Base-by-base conservation (phyloP, 225 moss, liverwort and hornwort species). In the Bryum argenteum region DNA sequence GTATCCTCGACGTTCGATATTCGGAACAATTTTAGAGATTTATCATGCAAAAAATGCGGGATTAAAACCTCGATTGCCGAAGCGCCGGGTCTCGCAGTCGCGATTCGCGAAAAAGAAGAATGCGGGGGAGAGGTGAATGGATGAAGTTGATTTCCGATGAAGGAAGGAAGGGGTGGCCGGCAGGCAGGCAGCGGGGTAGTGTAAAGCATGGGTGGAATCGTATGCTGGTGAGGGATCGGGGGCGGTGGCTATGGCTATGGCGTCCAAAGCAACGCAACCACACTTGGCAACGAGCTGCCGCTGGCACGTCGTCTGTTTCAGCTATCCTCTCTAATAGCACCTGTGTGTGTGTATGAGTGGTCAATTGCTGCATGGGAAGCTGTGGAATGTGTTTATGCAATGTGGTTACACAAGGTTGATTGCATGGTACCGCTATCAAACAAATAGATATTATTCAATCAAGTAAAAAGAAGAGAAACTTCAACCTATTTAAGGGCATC, bases 301-400 rank as follows among this genome's bases (percentile, higher is more conserved):
- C 62, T 8, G 8, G 66, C 80, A 80, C 80, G 76, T 72, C 72
- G 23, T 63, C 63, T 8, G n/a, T 24, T 26, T 45, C 16, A 17
- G 21, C 67, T 5, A 2, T 16, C 48, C 17, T 48, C 17, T 48
- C 48, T 17, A 48, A 48, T 47, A 4, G 47, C 16, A 48, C 48
- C 5, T 48, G 6, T 8, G 33, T 33, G 33, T 2, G 1, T 33
- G 33, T 33, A 4, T 33, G 33, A 3, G 33, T 33, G 33, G 33
- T 33, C 33, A 33, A 33, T 6, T 33, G 33, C 33, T 33, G 33
- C 33, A 33, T 33, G 33, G 5, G 33, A 6, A 33, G 33, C 5
- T 33, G 33, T 33, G 4, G 4, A 33, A 33, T 33, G 33, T 33
- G 33, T 33, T 33, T 4, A 3, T 33, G 33, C 33, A 33, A 33